These are phyloP conservation scores for Scenedesmus sp. DNA, from an alignment of 163 green algal species.

Conservation along the genomic window DNA sequence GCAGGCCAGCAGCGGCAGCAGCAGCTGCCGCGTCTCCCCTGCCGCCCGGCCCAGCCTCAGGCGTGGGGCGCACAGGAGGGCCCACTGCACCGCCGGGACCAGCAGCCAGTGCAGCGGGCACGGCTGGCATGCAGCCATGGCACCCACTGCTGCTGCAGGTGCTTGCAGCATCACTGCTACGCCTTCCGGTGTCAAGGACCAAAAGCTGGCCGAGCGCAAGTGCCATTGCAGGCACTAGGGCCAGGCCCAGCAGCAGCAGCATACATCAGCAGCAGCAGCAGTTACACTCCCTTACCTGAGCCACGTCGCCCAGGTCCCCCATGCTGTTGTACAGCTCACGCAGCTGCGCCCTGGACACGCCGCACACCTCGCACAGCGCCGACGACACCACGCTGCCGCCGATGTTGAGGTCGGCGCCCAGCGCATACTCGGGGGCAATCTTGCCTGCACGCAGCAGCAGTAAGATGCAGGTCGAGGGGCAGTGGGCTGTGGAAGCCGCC, in stretches of 20 bases:
- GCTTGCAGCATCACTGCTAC: background rate
- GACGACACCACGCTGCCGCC: constrained; percentile 72
- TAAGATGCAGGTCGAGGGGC: background rate
- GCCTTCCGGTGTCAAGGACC: too few species aligned
- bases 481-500: background rate
- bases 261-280: too few species aligned
- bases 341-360: constrained; percentile 63
- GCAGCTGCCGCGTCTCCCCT: too few species aligned
- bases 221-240: background rate
- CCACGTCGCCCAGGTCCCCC: constrained; percentile 89
- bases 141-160: too few species aligned
- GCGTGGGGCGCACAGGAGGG: too few species aligned
- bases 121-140: too few species aligned
- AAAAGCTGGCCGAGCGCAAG: background rate
- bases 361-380: constrained; percentile 57
- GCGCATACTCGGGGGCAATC: constrained; percentile 81
- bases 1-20: too few species aligned
- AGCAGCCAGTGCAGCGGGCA: too few species aligned
- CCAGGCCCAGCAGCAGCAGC: background rate
- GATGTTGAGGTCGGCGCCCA: constrained; percentile 67
- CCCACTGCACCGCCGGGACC: too few species aligned
- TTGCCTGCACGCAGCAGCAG: constrained; percentile 59
- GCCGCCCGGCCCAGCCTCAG: too few species aligned
- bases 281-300: constrained; percentile 61
- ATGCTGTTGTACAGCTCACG: constrained; percentile 79